A percentile compares a stretch with the other conserved stretches of the same genome.
These are phyloP conservation scores for Metschnikowia lochheadii DNA, from an alignment of 805 yeast species.

Conservation along the genomic window DNA sequence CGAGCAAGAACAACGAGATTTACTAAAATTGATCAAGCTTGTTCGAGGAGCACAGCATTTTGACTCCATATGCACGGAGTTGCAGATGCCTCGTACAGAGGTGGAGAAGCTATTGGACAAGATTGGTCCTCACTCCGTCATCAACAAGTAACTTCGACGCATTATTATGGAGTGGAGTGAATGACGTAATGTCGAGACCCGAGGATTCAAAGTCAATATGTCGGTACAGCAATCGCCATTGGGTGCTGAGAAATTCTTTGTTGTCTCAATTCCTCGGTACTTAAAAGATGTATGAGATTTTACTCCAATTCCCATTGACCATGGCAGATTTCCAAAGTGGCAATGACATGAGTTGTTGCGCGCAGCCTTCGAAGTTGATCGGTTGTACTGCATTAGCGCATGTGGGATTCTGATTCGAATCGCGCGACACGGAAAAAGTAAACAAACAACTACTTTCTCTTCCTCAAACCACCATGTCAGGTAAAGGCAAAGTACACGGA, in stretches of 20 bases:
- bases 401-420: constrained; percentile 1
- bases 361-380: not conserved
- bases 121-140: constrained; percentile 34
- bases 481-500: constrained; percentile 86
- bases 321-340: not conserved
- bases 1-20: constrained; percentile 21
- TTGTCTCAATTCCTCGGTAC: not conserved
- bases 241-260: not conserved
- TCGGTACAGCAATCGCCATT: not conserved
- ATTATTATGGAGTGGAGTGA: not conserved
- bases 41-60: constrained; percentile 51
- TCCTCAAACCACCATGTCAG: constrained; percentile 53
- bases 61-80: constrained; percentile 68
- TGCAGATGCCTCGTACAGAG: constrained; percentile 52
- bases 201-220: not conserved
- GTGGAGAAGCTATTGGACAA: constrained; percentile 45
- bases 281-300: not conserved
- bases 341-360: not conserved
- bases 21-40: constrained; percentile 38
- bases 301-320: not conserved
- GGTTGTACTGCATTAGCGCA: constrained; percentile 4
- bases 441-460: constrained; percentile 15
- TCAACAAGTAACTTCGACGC: constrained; percentile 24
- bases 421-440: constrained; percentile 13
- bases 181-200: not conserved